Evolutionary conservation across 1,284 basidiomycete genomes (phyloP).

Genomic region (Cystobasidium slooffiae): DNA sequence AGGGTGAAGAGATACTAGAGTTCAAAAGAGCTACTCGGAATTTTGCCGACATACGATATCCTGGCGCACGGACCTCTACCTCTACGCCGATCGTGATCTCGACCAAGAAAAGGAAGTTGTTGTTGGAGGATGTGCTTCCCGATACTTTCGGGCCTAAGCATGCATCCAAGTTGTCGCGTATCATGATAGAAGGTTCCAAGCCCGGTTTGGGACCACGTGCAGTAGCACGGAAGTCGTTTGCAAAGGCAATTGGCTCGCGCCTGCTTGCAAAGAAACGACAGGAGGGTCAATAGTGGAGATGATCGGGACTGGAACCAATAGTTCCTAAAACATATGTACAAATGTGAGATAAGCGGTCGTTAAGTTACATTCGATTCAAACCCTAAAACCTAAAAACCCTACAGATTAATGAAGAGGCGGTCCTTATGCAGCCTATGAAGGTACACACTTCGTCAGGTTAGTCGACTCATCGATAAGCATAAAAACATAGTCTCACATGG

Average conservation of each 20-base stretch:
- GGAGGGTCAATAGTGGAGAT: background rate
- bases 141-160: conserved; percentile 4
- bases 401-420: no score
- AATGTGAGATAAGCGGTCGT: background rate
- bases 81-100: background rate
- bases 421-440: no score
- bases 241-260: conserved; percentile 16
- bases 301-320: background rate
- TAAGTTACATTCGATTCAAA: background rate
- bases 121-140: conserved; percentile 9
- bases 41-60: background rate
- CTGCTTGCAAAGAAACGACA: conserved; percentile 19
- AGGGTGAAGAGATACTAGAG: conserved; percentile 16
- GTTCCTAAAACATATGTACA: no score
- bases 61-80: conserved; percentile 1
- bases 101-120: conserved; percentile 1
- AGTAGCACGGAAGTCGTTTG: conserved; percentile 21
- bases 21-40: conserved; percentile 19
- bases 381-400: conserved; percentile 3
- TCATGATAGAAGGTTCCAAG: background rate
- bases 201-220: conserved; percentile 12
- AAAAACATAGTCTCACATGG: no score
- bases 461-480: no score
- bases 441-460: no score
- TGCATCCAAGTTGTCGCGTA: background rate